Evolutionary conservation across 495 filamentous ascomycete species (phyloP).

Genomic region (Cetradonia linearis): DNA sequence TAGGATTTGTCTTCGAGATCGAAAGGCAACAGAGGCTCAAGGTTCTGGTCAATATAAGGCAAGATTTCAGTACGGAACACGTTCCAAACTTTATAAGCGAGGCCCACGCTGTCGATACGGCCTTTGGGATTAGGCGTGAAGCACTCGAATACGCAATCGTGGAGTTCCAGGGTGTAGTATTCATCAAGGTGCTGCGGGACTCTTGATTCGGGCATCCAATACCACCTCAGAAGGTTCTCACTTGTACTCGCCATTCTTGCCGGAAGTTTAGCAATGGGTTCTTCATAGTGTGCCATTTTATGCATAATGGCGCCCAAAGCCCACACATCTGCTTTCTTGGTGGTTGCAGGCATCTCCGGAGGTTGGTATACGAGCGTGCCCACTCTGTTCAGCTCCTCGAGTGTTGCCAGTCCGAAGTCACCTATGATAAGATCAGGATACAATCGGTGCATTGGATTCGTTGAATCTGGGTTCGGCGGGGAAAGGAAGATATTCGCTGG

Average conservation of each 20-base stretch:
- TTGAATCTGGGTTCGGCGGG: neutral
- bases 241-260: neutral
- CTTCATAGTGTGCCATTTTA: constrained; percentile 3
- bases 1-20: neutral
- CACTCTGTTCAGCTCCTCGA: neutral
- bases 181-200: neutral
- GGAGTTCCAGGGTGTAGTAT: neutral
- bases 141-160: constrained; percentile 5
- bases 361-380: constrained; percentile 13
- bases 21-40: neutral
- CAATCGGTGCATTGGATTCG: neutral
- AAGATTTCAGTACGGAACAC: neutral
- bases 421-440: constrained; percentile 18
- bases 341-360: constrained; percentile 11
- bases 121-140: constrained; percentile 4
- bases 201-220: neutral
- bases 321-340: constrained; percentile 16
- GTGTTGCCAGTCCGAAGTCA: constrained; percentile 15
- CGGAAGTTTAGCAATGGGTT: neutral
- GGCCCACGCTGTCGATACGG: neutral
- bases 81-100: neutral
- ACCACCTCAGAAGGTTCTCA: neutral
- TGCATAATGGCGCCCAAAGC: constrained; percentile 15
- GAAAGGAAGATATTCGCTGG: constrained; percentile 17
- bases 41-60: neutral